These are phyloP conservation scores for Eucalyptus decipiens DNA, from an alignment of 345 rosid genomes.

Conservation along the genomic window DNA sequence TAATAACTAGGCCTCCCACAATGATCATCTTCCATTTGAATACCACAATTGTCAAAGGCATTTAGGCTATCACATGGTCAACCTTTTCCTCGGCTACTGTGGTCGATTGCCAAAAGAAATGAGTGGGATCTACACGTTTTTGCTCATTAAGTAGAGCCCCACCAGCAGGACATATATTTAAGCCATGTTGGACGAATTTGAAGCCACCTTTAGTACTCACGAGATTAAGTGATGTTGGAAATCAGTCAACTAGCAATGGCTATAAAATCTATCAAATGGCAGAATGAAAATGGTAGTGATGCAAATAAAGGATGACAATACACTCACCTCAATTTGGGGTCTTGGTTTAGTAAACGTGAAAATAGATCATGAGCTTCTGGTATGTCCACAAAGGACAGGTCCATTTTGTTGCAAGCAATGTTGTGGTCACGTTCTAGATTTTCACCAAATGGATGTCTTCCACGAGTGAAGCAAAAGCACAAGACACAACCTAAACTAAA, in stretches of 20 bases:
- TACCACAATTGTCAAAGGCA: no score
- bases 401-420: conserved; percentile 46
- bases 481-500: conserved; percentile 89
- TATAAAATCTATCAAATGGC: neutral
- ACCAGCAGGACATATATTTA: no score
- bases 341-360: conserved; percentile 42
- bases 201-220: neutral
- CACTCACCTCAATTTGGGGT: conserved; percentile 66
- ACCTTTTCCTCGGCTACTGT: no score
- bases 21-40: no score
- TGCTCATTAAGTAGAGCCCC: no score
- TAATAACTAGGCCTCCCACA: no score
- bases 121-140: no score
- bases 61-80: no score
- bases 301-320: neutral
- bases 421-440: conserved; percentile 84
- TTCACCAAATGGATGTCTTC: conserved; percentile 3
- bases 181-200: no score
- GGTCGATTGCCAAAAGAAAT: no score
- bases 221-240: neutral
- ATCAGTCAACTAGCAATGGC: no score
- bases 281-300: no score
- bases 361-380: conserved; percentile 80
- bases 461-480: conserved; percentile 74
- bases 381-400: conserved; percentile 54